Evolutionary conservation across 768 basidiomycete species (phyloP).

Genomic region (Podaxis sp.): DNA sequence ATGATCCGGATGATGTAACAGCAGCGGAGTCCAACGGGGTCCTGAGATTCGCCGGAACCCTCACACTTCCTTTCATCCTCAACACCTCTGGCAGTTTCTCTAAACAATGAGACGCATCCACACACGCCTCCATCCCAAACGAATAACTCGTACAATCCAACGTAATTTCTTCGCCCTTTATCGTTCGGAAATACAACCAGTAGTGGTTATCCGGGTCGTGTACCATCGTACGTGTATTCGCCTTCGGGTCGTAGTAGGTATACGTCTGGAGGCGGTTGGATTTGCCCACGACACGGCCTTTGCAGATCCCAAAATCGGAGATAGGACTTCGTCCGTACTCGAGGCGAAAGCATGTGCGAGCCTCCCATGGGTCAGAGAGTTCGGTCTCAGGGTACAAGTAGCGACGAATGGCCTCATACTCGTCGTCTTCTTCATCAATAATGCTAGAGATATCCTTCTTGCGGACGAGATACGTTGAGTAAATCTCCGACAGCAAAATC

Average conservation of each 20-base stretch:
- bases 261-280: conserved; percentile 30
- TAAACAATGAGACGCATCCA: background rate
- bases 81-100: background rate
- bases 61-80: background rate
- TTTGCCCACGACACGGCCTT: conserved; percentile 32
- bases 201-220: conserved; percentile 47
- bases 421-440: background rate
- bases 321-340: conserved; percentile 37
- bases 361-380: background rate
- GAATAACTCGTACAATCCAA: conserved; percentile 28
- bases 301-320: conserved; percentile 41
- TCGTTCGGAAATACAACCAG: conserved; percentile 47
- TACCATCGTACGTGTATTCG: conserved; percentile 30
- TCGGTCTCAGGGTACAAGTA: background rate
- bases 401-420: too few species aligned
- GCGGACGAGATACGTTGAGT: conserved; percentile 31
- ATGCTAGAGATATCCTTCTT: background rate
- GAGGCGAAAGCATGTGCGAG: conserved; percentile 28
- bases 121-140: background rate
- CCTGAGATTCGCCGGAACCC: background rate
- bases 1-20: background rate
- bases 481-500: conserved; percentile 36
- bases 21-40: background rate
- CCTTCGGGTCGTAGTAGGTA: conserved; percentile 34
- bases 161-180: conserved; percentile 37